Evolutionary conservation across 805 yeast species (phyloP).

Genomic region (Cyberlindnera mycetangii): DNA sequence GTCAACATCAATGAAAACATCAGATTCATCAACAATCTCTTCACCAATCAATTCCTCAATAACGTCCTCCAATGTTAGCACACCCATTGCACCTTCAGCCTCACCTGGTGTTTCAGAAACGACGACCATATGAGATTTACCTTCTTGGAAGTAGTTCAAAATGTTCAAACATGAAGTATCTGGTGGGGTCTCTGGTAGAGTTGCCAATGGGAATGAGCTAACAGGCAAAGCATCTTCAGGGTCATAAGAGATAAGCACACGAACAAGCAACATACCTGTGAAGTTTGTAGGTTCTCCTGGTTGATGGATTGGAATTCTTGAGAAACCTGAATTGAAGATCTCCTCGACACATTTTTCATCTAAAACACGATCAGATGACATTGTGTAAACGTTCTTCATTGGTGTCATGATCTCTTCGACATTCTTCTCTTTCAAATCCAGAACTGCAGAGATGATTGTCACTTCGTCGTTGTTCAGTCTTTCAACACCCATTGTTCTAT

Average conservation of each 20-base stretch:
- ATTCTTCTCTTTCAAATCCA: constrained; percentile 88
- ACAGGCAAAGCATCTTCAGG: constrained; percentile 95
- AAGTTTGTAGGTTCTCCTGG: constrained; percentile 89
- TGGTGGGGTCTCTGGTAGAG: constrained; percentile 89
- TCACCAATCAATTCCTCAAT: constrained; percentile 97
- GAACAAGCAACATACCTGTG: constrained; percentile 91
- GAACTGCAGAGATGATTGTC: constrained; percentile 89
- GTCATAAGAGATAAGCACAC: constrained; percentile 90
- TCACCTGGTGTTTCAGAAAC: constrained; percentile 85
- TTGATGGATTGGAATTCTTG: constrained; percentile 89
- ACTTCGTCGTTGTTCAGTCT: constrained; percentile 92
- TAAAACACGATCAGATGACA: constrained; percentile 77
- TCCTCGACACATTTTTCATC: constrained; percentile 85
- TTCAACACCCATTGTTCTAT: constrained; percentile 93
- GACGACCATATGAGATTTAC: constrained; percentile 95
- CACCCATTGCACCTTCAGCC: constrained; percentile 83
- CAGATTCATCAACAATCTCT: constrained; percentile 95
- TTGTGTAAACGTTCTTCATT: constrained; percentile 80
- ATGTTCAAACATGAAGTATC: constrained; percentile 93
- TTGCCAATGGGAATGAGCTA: constrained; percentile 90
- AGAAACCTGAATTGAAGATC: constrained; percentile 90
- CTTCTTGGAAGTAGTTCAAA: constrained; percentile 94
- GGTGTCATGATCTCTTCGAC: constrained; percentile 93
- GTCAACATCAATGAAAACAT: constrained; percentile 88
- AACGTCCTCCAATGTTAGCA: constrained; percentile 93